Base-by-base conservation (phyloP, 228 moss, liverwort and hornwort species). In the Sphagnum fallax region DNA sequence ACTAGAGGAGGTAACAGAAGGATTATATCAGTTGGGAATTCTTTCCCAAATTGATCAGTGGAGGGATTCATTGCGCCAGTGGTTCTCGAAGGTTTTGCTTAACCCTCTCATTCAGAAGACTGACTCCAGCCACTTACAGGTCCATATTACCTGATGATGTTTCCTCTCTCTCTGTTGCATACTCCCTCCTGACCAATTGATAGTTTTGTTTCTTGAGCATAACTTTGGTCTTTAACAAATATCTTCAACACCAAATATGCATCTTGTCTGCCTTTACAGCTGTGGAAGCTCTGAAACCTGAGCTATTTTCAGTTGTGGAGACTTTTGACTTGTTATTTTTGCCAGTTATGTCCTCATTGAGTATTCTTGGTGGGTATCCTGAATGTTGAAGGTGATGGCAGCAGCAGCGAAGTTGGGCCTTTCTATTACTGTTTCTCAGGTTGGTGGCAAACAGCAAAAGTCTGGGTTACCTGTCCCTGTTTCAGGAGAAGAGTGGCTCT, bases 51-150 rank as follows among this genome's bases (percentile, higher is more conserved):
- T 94, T 59, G 98, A 98, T 60, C 80, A 80, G 48, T 94, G 94
- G 98, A 85, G 98, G 72, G 98, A 98, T 77, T 62, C 83, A 51
- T 76, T 90, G 10, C 92, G 94, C 62, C 98, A 98, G 73, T 94
- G 94, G 94, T 89, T 98, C 65, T 92, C 98, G 69, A 86, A 89
- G 57, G 74, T 89, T 73, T 70, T 98, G 65, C 79, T 98, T 53
- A 82, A 74, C 72, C 98, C 98, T 52, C 90, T 98, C 57, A 92
- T 90, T 50, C 74, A 64, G 47, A 98, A 98, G 75, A 87, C 94
- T 49, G 90, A 94, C 70, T 75, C 86, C 69, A 94, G 94, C 77
- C 94, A 94, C 75, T 70, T 90, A 16, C 98, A 98, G 98, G 98
- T 98, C 14, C 32, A 32, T 11, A 16, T 63, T 32, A 32, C 32